These are phyloP conservation scores for Colletotrichum siamense DNA, from an alignment of 2,329 filamentous ascomycete genomes.

Conservation along the genomic window DNA sequence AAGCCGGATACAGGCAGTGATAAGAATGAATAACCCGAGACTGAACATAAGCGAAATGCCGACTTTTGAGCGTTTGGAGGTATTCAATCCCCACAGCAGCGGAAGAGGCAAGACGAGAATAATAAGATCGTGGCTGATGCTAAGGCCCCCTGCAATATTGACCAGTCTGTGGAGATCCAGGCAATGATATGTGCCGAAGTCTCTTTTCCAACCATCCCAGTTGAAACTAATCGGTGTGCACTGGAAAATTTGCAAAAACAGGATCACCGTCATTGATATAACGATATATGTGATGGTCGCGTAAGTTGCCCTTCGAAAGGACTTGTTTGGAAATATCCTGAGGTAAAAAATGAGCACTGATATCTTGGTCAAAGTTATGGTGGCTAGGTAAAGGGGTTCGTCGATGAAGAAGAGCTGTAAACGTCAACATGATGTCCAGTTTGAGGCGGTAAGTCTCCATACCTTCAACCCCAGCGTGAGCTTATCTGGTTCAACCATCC, in stretches of 20 bases:
- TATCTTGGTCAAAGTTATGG: conserved; percentile 33
- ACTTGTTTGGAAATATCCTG: conserved; percentile 32
- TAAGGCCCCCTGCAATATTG: conserved; percentile 32
- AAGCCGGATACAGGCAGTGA: conserved; percentile 40
- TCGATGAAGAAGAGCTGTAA: conserved; percentile 31
- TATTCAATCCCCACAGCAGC: conserved; percentile 33
- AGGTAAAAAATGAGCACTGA: conserved; percentile 38
- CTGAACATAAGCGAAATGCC: conserved; percentile 40
- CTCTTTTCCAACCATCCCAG: conserved; percentile 38
- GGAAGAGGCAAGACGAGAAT: conserved; percentile 40
- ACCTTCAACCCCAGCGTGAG: conserved; percentile 36
- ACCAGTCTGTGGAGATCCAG: conserved; percentile 36
- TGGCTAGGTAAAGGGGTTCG: conserved; percentile 36
- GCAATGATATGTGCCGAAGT: conserved; percentile 29
- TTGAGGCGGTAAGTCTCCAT: background rate
- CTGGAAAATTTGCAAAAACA: conserved; percentile 40
- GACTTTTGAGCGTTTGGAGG: conserved; percentile 26
- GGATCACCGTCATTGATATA: conserved; percentile 28
- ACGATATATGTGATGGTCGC: conserved; percentile 29
- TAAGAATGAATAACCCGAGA: conserved; percentile 39
- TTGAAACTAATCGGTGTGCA: conserved; percentile 35
- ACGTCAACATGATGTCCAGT: background rate
- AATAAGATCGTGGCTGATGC: conserved; percentile 39
- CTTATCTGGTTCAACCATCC: conserved; percentile 32
- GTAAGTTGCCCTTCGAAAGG: conserved; percentile 31